Percentiles rank a stretch among this genome's conserved stretches.
phyloP scores from a whole-genome alignment of 768 basidiomycete genomes.

The Tubosaeta sp. region DNA sequence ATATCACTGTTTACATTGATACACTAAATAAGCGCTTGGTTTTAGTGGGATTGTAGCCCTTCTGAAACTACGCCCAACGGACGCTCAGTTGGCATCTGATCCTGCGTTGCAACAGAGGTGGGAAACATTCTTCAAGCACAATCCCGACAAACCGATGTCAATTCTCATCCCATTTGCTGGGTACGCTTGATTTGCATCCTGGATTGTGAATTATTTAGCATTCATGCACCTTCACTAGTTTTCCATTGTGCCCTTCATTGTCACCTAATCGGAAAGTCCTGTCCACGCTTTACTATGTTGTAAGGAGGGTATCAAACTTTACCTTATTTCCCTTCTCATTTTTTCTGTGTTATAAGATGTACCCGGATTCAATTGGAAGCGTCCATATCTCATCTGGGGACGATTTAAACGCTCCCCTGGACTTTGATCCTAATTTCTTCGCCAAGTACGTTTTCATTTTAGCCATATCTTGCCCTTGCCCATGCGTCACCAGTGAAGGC shows the following conservation, averaged over 20 bases:
- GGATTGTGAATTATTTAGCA: neutral
- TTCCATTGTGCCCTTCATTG: conserved; percentile 13
- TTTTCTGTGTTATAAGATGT: conserved; percentile 21
- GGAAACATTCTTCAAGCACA: conserved; percentile 45
- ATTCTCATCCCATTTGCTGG: conserved; percentile 38
- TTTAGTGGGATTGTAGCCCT: conserved; percentile 49
- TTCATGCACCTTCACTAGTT: conserved; percentile 6
- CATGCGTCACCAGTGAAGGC: conserved; percentile 10
- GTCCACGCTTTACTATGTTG: conserved; percentile 30
- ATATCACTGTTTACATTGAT: neutral
- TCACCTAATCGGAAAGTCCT: conserved; percentile 25
- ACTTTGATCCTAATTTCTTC: conserved; percentile 44
- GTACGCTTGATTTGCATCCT: conserved; percentile 25
- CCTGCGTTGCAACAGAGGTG: conserved; percentile 47
- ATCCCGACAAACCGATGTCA: conserved; percentile 55
- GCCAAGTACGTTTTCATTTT: conserved; percentile 32
- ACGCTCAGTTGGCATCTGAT: conserved; percentile 44
- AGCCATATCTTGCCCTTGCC: neutral
- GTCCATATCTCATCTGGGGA: conserved; percentile 44
- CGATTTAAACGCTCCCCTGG: conserved; percentile 38
- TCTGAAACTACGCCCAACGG: conserved; percentile 49
- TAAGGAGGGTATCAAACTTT: conserved; percentile 11
- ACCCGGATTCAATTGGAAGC: conserved; percentile 45
- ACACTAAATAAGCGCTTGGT: neutral
- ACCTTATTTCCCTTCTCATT: neutral